A percentile compares a stretch with the other conserved stretches of the same genome.
Evolutionary conservation across 352 stramenopile species (phyloP).

Genomic region (Phytophthora sp.): DNA sequence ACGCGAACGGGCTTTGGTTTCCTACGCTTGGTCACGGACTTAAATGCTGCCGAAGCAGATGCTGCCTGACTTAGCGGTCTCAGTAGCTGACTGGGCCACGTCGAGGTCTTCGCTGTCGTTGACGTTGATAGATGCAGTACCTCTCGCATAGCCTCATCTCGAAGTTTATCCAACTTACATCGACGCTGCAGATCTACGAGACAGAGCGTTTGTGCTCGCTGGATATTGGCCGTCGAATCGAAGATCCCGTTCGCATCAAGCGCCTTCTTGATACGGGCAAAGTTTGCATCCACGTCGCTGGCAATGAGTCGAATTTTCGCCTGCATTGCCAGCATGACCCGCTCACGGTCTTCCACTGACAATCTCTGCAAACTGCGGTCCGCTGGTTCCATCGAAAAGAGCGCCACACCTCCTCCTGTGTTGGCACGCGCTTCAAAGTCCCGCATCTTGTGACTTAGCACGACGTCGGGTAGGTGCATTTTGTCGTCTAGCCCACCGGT

Average conservation of each 20-base stretch:
- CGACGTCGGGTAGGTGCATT: constrained; percentile 67
- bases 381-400: constrained; percentile 60
- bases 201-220: constrained; percentile 69
- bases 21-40: constrained; percentile 4
- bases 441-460: constrained; percentile 81
- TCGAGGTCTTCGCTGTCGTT: neutral
- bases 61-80: constrained; percentile 1
- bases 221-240: constrained; percentile 59
- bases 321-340: constrained; percentile 77
- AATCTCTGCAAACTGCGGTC: constrained; percentile 60
- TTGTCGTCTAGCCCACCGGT: constrained; percentile 29
- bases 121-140: constrained; percentile 38
- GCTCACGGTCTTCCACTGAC: constrained; percentile 72
- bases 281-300: constrained; percentile 60
- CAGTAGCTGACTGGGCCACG: constrained; percentile 32
- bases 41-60: neutral
- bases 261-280: constrained; percentile 51
- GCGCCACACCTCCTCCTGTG: constrained; percentile 31
- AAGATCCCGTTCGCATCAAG: constrained; percentile 76
- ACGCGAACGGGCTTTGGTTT: constrained; percentile 16
- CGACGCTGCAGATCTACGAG: constrained; percentile 72
- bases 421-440: constrained; percentile 79
- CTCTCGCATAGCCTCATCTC: constrained; percentile 66
- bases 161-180: constrained; percentile 67
- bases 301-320: constrained; percentile 71